phyloP scores from a whole-genome alignment of 2,329 filamentous ascomycete genomes.

The Pseudocercospora pini-densiflorae region DNA sequence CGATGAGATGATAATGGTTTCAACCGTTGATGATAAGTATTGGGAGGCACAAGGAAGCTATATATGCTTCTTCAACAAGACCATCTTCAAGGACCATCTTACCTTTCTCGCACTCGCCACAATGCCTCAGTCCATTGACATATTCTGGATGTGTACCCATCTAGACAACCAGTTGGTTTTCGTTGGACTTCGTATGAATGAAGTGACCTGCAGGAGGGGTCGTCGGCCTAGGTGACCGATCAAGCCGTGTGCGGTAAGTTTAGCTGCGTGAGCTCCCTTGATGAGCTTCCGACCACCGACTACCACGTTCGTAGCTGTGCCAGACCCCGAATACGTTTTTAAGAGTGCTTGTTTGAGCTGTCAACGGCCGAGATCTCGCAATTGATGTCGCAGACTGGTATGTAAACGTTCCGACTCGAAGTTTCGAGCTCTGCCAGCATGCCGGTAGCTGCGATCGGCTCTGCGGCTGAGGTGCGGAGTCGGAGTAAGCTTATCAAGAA shows the following conservation, averaged over 20 bases:
- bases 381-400: not conserved
- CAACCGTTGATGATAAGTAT: no score
- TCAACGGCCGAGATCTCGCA: not conserved
- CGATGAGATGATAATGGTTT: not conserved
- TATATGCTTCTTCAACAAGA: not conserved
- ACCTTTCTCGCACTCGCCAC: slow-evolving; percentile 21
- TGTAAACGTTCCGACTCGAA: not conserved
- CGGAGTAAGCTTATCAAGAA: not conserved
- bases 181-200: not conserved
- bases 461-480: not conserved
- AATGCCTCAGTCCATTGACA: slow-evolving; percentile 19
- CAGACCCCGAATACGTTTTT: no score
- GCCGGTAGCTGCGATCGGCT: not conserved
- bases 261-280: not conserved
- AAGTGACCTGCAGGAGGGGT: slow-evolving; percentile 10
- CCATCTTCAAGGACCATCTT: not conserved
- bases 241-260: not conserved
- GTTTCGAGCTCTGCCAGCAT: not conserved
- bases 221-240: not conserved
- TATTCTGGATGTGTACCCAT: slow-evolving; percentile 20
- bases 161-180: not conserved
- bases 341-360: not conserved
- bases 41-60: no score
- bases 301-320: no score
- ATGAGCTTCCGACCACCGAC: slow-evolving; percentile 3